Percentiles rank a stretch among this genome's conserved stretches.
These are phyloP conservation scores for Cetradonia linearis DNA, from an alignment of 495 filamentous ascomycete species.

Conservation along the genomic window DNA sequence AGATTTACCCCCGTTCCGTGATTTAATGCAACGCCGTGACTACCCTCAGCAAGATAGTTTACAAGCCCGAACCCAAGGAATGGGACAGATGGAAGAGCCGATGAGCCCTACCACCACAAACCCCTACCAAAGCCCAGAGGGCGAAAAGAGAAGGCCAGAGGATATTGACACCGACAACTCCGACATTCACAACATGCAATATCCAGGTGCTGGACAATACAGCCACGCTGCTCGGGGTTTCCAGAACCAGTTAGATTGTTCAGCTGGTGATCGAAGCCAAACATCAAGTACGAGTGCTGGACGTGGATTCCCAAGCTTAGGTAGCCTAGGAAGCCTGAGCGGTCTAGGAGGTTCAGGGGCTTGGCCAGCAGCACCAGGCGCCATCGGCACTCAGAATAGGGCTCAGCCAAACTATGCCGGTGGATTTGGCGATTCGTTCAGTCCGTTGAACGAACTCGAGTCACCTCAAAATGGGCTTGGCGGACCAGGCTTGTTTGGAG, in stretches of 20 bases:
- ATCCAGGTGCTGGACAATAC: constrained; percentile 41
- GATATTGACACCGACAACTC: constrained; percentile 52
- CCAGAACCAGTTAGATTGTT: constrained; percentile 48
- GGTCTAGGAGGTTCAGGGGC: constrained; percentile 45
- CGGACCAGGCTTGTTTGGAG: constrained; percentile 45
- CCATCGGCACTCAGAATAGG: constrained; percentile 64
- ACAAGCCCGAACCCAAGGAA: constrained; percentile 42
- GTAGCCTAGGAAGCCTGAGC: constrained; percentile 49
- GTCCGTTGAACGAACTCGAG: constrained; percentile 58
- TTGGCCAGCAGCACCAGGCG: constrained; percentile 43
- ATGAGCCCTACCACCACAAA: constrained; percentile 94
- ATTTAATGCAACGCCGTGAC: constrained; percentile 49
- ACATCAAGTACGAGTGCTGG: constrained; percentile 70
- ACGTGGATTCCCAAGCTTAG: constrained; percentile 58
- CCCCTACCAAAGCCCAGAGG: constrained; percentile 91
- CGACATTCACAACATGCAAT: constrained; percentile 45
- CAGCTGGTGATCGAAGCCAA: constrained; percentile 69
- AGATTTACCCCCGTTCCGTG: constrained; percentile 57
- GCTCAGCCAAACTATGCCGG: constrained; percentile 54
- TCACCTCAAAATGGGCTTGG: constrained; percentile 58
- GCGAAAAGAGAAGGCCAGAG: constrained; percentile 60
- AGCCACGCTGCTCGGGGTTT: constrained; percentile 40
- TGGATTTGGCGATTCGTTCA: constrained; percentile 68
- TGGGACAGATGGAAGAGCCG: constrained; percentile 44
- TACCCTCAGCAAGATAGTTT: constrained; percentile 48